Evolutionary conservation across 2,329 filamentous ascomycete genomes (phyloP).

Genomic region (Epichloe gansuensis): DNA sequence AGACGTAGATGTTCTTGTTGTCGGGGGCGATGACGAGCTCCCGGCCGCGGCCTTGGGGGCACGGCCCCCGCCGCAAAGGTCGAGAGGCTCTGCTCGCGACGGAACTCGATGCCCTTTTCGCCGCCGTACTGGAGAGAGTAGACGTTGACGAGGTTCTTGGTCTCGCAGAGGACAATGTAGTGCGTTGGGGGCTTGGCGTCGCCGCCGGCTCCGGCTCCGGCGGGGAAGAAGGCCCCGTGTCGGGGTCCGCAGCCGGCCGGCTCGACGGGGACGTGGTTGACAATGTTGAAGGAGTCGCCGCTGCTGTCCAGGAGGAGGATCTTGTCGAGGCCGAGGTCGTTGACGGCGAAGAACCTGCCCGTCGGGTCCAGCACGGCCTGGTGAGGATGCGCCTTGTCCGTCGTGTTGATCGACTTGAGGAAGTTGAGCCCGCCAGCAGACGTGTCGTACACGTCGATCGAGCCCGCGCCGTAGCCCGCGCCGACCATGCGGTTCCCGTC

Average conservation of each 20-base stretch:
- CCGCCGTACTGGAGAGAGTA: slow-evolving; percentile 28
- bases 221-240: slow-evolving; percentile 35
- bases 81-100: slow-evolving; percentile 24
- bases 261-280: slow-evolving; percentile 20
- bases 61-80: slow-evolving; percentile 27
- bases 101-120: slow-evolving; percentile 23
- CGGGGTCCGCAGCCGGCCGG: slow-evolving; percentile 34
- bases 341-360: slow-evolving; percentile 35
- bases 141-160: slow-evolving; percentile 31
- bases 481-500: slow-evolving; percentile 33
- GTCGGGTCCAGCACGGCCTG: slow-evolving; percentile 36
- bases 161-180: slow-evolving; percentile 36
- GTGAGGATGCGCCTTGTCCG: slow-evolving; percentile 28
- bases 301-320: slow-evolving; percentile 33
- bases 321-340: slow-evolving; percentile 37
- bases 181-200: slow-evolving; percentile 22
- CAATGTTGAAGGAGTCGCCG: slow-evolving; percentile 27
- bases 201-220: slow-evolving; percentile 9
- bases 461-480: slow-evolving; percentile 28
- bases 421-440: slow-evolving; percentile 23
- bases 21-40: slow-evolving; percentile 31
- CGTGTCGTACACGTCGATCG: slow-evolving; percentile 34
- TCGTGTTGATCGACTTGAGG: slow-evolving; percentile 26
- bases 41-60: slow-evolving; percentile 29
- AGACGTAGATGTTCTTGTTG: slow-evolving; percentile 35